phyloP scores from a whole-genome alignment of 2,329 filamentous ascomycete species.

The Aureobasidium subglaciale region DNA sequence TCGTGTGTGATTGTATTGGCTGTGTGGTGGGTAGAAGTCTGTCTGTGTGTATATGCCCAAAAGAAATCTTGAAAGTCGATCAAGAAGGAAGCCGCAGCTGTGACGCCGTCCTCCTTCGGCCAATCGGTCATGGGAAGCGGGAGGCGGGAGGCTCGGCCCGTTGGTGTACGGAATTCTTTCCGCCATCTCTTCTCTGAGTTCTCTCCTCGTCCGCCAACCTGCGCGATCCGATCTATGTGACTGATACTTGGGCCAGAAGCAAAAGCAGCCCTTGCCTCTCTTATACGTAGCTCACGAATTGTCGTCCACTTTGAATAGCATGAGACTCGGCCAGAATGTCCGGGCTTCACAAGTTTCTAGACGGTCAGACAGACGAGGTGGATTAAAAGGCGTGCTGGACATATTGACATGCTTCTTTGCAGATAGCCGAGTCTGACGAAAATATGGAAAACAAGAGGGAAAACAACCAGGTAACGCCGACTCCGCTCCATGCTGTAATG shows the following conservation, averaged over 20 bases:
- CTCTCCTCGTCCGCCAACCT: background rate
- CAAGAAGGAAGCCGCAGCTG: background rate
- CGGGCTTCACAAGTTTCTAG: too few relatives aligned
- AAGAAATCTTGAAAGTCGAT: conserved; percentile 6
- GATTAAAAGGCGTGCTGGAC: too few relatives aligned
- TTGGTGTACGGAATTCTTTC: background rate
- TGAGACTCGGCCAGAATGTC: too few relatives aligned
- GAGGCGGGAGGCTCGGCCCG: conserved; percentile 2
- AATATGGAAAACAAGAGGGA: background rate
- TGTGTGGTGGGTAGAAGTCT: background rate
- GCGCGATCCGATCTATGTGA: too few relatives aligned
- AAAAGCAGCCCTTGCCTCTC: too few relatives aligned
- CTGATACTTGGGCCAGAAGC: too few relatives aligned
- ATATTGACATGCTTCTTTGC: background rate
- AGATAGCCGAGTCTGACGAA: background rate
- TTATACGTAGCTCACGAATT: too few relatives aligned
- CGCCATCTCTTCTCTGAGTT: background rate
- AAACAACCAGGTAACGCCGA: conserved; percentile 6
- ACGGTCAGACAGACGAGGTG: background rate
- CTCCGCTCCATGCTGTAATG: conserved; percentile 8
- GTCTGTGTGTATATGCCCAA: background rate
- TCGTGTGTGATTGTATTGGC: background rate
- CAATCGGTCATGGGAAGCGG: background rate
- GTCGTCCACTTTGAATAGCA: too few relatives aligned
- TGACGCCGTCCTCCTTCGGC: background rate